Percentiles rank a stretch among this genome's conserved stretches.
These are phyloP conservation scores for Lithohypha guttulata DNA, from an alignment of 2,329 filamentous ascomycete species.

Conservation along the genomic window DNA sequence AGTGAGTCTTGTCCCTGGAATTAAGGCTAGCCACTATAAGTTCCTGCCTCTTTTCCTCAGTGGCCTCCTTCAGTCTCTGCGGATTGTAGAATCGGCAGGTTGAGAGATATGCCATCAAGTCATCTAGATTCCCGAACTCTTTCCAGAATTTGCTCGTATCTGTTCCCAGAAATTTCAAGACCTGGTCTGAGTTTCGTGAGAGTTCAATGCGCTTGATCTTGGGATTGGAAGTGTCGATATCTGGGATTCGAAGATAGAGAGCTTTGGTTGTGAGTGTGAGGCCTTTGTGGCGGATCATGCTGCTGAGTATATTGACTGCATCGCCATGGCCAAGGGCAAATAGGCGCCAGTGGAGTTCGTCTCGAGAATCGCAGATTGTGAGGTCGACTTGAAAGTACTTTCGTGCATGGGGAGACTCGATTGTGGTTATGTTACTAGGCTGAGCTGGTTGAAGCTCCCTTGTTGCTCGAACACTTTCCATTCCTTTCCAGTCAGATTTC, in stretches of 20 bases:
- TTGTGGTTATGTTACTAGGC: background rate
- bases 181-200: constrained; percentile 43
- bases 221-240: constrained; percentile 48
- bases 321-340: constrained; percentile 68
- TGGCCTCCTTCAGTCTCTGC: constrained; percentile 37
- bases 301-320: constrained; percentile 54
- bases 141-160: constrained; percentile 39
- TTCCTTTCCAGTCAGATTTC: too few relatives aligned
- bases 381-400: constrained; percentile 59
- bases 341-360: constrained; percentile 48
- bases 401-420: constrained; percentile 18
- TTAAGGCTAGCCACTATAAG: constrained; percentile 22
- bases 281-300: constrained; percentile 52
- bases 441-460: background rate
- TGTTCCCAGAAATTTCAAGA: constrained; percentile 44
- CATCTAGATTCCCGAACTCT: constrained; percentile 38
- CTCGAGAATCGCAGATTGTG: constrained; percentile 38
- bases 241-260: constrained; percentile 54
- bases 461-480: background rate
- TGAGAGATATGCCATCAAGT: constrained; percentile 28
- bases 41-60: constrained; percentile 15
- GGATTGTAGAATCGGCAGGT: constrained; percentile 40
- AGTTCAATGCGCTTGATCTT: constrained; percentile 46
- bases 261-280: constrained; percentile 55
- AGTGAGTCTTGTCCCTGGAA: constrained; percentile 21